Evolutionary conservation across 2,329 filamentous ascomycete genomes (phyloP), one percentile per base, ranked within the genome.

Genomic region (Periconia sp.): DNA sequence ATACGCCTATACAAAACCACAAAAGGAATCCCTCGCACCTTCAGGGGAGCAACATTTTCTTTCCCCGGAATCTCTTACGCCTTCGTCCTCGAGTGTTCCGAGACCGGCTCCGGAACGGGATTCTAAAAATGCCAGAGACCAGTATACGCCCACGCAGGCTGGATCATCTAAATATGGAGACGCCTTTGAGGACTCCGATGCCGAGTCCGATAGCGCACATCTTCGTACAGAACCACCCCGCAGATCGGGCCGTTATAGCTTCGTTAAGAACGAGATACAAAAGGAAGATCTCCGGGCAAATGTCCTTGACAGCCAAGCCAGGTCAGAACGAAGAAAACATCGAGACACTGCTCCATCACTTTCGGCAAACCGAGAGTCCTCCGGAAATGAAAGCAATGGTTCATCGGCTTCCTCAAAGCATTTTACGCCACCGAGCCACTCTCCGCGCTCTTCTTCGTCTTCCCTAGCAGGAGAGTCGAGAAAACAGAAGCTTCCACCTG

Each of bases 11-110:
- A 75, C 73, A 8, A 75, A 71, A 47, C 63, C 72, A 6, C 65
- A 72, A 35, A 71, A 64, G 31, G 69, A 66, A 51, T 65, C 52
- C 40, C 63, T 52, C 50, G 64, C 69, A 6, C 65, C 66, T 1
- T 72, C 73, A 41, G 72, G 73, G 37, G 70, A 65, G 23, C 78
- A 77, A 30, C 76, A 71, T 27, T 74, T 77, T 47, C 69, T 81
- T 17, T 80, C 81, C 8, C 80, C 81, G 23, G 80, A 82, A 56
- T 63, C 76, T 6, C 69, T 78, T 41, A 77, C 76, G 27, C 76
- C 78, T 6, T 67, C 69, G 17, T 64, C 60, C 11, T 63, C 63
- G 51, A 58, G 61, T 61, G 52, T 65, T 60, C 53, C 69, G 54
- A 58, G 61, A 50, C 57, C 70, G 37, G 58, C 64, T 46, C 60